phyloP scores from a whole-genome alignment of 2,329 filamentous ascomycete species.

The Amauroascus verrucosus region DNA sequence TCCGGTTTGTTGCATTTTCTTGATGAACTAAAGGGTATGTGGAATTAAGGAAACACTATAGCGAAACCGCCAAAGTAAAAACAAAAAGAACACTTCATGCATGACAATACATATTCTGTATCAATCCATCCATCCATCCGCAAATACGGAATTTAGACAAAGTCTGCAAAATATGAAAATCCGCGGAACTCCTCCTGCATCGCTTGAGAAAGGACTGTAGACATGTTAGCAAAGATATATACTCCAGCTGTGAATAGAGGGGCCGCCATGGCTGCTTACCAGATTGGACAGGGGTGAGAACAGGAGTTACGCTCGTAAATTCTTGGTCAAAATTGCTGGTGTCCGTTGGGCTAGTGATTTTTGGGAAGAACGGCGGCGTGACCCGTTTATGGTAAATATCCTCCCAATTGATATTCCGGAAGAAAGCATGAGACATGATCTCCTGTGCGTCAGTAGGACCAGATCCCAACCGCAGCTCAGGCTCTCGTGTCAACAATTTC shows the following conservation, averaged over 20 bases:
- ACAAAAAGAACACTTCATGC: neutral
- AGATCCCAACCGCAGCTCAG: constrained; percentile 81
- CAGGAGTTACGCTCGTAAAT: constrained; percentile 95
- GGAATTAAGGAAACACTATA: constrained; percentile 3
- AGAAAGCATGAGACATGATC: constrained; percentile 98
- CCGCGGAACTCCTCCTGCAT: constrained; percentile 99
- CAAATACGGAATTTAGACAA: constrained; percentile 46
- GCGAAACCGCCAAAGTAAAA: neutral
- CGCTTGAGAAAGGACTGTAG: constrained; percentile 78
- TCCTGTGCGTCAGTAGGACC: constrained; percentile 96
- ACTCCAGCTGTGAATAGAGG: neutral
- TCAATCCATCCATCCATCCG: neutral
- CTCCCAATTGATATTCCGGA: constrained; percentile 96
- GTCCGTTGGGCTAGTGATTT: constrained; percentile 84
- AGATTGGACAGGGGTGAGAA: constrained; percentile 92
- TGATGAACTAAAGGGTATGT: constrained; percentile 8
- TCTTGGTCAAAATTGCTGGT: constrained; percentile 99
- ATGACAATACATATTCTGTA: neutral
- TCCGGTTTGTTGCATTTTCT: neutral
- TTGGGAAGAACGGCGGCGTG: constrained; percentile 76
- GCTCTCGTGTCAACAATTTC: constrained; percentile 91
- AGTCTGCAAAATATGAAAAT: constrained; percentile 94
- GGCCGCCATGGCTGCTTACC: constrained; percentile 51
- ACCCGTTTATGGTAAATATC: constrained; percentile 96
- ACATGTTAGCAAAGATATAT: constrained; percentile 3